Base-by-base conservation (phyloP, 1,139 yeast genomes). In the Diutina siamensis region DNA sequence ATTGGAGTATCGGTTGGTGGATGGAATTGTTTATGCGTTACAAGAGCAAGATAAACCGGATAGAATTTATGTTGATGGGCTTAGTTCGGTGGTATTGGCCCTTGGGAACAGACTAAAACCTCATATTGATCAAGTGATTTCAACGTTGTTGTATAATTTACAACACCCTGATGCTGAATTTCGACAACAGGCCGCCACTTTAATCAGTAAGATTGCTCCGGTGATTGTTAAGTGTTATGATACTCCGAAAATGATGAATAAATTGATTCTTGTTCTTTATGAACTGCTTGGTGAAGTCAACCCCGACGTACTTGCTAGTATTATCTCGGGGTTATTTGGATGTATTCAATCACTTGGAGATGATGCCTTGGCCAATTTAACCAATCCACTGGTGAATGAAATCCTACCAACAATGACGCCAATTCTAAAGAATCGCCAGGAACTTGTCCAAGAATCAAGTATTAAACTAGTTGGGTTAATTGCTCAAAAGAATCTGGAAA, bases 201-300 rank as follows among this genome's bases (percentile, higher is more conserved):
- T 89, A 48, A 76, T 89, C 36, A 65, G 80, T 1, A 68, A 74
- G 17, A 67, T 86, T 28, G 83, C 92, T 0, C 80, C 85, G 1
- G 82, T 79, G 1, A 72, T 89, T 3, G 18, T 7, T 25, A 38
- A 3, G 10, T 25, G 42, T 15, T 38, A 25, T 12, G 21, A 25
- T 15, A 15, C 42, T 3, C 42, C 42, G 8, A 17, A 71, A 4
- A 62, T 85, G 46, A 61, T 88, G 54, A 72, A 73, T 48, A 83
- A 82, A 55, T 67, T 92, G 47, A 81, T 89, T 4, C 74, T 84
- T 25, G 81, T 88, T 18, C 67, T 94, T 35, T 88, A 84, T 59
- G 99, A 94, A 59, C 85, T 94, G 17, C 70, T 94, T 18, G 98
- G 98, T 20, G 99, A 94, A 57, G 94, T 85, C 7, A 88, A 81